Percentiles rank a stretch among this genome's conserved stretches.
Evolutionary conservation across 495 filamentous ascomycete species (phyloP).

Genomic region (Penicillium steckii): DNA sequence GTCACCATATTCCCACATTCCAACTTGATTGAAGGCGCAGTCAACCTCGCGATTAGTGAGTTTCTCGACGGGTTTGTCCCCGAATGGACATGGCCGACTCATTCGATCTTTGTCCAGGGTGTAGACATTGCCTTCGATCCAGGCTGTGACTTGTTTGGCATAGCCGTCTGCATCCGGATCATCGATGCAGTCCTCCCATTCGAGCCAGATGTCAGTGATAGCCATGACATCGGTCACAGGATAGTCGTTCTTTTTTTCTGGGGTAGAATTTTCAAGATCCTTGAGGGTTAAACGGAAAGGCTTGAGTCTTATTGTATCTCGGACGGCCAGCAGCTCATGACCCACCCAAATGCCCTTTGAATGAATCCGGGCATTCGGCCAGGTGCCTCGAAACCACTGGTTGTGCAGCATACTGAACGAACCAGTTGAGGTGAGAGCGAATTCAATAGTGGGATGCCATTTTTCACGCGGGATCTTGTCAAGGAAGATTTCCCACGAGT

Average conservation of each 20-base stretch:
- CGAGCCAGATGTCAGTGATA: conserved; percentile 47
- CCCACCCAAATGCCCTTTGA: conserved; percentile 58
- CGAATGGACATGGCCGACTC: conserved; percentile 17
- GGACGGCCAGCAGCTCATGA: conserved; percentile 49
- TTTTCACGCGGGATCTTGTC: conserved; percentile 32
- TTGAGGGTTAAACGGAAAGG: conserved; percentile 20
- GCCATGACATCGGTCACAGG: conserved; percentile 50
- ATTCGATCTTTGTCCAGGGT: conserved; percentile 36
- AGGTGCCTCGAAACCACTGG: conserved; percentile 49
- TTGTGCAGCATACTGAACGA: conserved; percentile 52
- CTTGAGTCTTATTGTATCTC: conserved; percentile 53
- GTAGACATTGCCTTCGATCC: conserved; percentile 49
- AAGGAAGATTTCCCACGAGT: conserved; percentile 48
- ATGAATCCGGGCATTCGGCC: conserved; percentile 51
- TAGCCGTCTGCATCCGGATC: conserved; percentile 40
- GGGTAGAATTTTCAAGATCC: conserved; percentile 7
- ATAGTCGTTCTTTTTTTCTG: background rate
- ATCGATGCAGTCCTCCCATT: conserved; percentile 43
- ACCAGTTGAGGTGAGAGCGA: conserved; percentile 53
- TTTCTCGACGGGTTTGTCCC: conserved; percentile 21
- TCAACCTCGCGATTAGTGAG: conserved; percentile 32
- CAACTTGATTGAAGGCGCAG: conserved; percentile 35
- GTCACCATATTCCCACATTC: conserved; percentile 40
- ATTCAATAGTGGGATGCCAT: conserved; percentile 53
- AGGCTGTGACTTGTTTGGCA: conserved; percentile 39